Evolutionary conservation across 371 early-diverging fungal genomes (phyloP), one percentile per base, ranked within the genome.

Genomic region (Syncephalis plumigaleata): DNA sequence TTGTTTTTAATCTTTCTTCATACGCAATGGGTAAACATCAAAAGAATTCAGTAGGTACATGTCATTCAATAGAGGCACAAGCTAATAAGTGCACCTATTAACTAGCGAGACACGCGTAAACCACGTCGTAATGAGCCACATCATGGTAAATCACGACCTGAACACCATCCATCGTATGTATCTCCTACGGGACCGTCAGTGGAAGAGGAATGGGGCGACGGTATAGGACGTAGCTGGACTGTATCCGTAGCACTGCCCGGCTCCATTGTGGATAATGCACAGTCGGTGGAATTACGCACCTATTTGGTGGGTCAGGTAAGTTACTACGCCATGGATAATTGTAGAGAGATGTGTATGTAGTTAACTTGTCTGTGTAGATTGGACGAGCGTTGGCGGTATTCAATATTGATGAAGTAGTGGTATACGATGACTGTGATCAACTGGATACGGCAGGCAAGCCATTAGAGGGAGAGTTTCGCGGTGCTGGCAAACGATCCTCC

Each of bases 241-340:
- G 71, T 78, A 25, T 75, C 74, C 27, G 51, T 84, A 13, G 84
- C 84, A 5, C 57, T 84, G 39, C 81, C 84, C 1, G 72, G 77
- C 11, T 75, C 76, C 18, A 73, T 81, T 15, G 58, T 84, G n/a
- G 77, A 77, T 20, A 69, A 67, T 48, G 74, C 78, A 21, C 72
- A 79, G 37, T 73, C 76, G 1, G 56, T 71, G 23, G 82, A 84
- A 53, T 52, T 84, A 48, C 72, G 75, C 55, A 84, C 82, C 0
- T 74, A 79, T 51, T 58, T 79, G 13, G 84, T 75, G 4, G 82
- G 84, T 31, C 79, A 83, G 60, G 76, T 71, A 61, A 48, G 17
- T 18, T 11, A 25, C 2, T 21, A n/a, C n/a, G n/a, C 17, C 3
- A n/a, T n/a, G n/a, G n/a, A n/a, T n/a, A n/a, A 18, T 17, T 49